Percentiles rank a stretch among this genome's conserved stretches.
These are phyloP conservation scores for Coleophoma crateriformis DNA, from an alignment of 2,329 filamentous ascomycete genomes.

Conservation along the genomic window DNA sequence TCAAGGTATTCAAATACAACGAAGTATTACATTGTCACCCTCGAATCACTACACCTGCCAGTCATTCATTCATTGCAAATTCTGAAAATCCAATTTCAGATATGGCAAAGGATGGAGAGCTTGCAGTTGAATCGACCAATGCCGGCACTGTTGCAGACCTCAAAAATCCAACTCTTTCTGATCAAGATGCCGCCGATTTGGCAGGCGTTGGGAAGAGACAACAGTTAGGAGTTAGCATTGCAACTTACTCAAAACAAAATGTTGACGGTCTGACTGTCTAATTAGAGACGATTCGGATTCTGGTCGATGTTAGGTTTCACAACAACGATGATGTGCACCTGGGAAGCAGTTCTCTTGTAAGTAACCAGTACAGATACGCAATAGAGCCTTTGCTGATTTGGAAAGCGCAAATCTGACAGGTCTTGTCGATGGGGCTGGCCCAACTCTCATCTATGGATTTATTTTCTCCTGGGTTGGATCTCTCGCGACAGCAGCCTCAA, in stretches of 20 bases:
- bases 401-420: neutral
- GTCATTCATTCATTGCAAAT: too few species aligned
- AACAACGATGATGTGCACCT: constrained; percentile 1
- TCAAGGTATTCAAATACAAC: too few species aligned
- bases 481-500: neutral
- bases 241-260: neutral
- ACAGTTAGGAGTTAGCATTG: neutral
- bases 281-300: neutral
- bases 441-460: neutral
- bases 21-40: too few species aligned
- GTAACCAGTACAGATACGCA: neutral
- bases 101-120: neutral
- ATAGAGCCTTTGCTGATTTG: neutral
- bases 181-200: neutral
- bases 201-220: neutral
- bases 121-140: neutral
- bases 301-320: constrained; percentile 2
- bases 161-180: neutral
- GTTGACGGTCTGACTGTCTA: neutral
- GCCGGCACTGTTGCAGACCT: neutral
- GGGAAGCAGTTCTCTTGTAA: constrained; percentile 1
- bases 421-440: neutral
- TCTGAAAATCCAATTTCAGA: too few species aligned
- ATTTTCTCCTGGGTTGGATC: neutral
- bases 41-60: too few species aligned